Percentiles rank a stretch among this genome's conserved stretches.
phyloP scores from a whole-genome alignment of 78 protist genomes.

The Dictyostelium citrinum region DNA sequence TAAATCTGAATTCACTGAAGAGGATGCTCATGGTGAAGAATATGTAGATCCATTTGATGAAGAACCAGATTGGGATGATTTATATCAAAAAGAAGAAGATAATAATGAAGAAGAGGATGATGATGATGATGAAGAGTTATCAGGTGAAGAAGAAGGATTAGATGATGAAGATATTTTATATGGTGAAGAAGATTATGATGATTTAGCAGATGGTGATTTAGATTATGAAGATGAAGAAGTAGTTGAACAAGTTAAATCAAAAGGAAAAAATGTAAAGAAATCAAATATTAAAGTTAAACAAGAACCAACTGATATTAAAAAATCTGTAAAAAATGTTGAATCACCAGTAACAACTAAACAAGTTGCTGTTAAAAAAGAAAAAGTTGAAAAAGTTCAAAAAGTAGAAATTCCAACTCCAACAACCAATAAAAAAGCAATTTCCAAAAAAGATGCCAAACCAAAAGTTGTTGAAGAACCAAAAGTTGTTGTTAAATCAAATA shows the following conservation, averaged over 20 bases:
- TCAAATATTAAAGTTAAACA: background rate
- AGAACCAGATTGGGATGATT: constrained; percentile 79
- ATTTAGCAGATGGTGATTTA: constrained; percentile 53
- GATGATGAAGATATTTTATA: constrained; percentile 25
- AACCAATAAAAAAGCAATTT: background rate
- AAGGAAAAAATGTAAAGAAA: constrained; percentile 12
- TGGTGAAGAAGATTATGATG: constrained; percentile 36
- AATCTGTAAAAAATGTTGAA: background rate
- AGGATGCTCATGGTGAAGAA: constrained; percentile 66
- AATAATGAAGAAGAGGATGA: constrained; percentile 29
- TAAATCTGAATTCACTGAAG: constrained; percentile 68
- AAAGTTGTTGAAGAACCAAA: background rate
- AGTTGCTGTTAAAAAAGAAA: background rate
- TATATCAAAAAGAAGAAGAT: constrained; percentile 57
- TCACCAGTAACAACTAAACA: background rate
- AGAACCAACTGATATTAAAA: background rate
- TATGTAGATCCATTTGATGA: constrained; percentile 72
- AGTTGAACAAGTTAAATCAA: background rate
- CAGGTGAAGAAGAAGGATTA: constrained; percentile 14
- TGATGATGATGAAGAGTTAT: constrained; percentile 19
- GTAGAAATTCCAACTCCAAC: background rate
- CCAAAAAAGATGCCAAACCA: background rate
- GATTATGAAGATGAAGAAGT: background rate
- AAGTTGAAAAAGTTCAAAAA: background rate
- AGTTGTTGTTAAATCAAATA: background rate